phyloP scores from a whole-genome alignment of 2,329 filamentous ascomycete genomes.

The Colletotrichum sp. region DNA sequence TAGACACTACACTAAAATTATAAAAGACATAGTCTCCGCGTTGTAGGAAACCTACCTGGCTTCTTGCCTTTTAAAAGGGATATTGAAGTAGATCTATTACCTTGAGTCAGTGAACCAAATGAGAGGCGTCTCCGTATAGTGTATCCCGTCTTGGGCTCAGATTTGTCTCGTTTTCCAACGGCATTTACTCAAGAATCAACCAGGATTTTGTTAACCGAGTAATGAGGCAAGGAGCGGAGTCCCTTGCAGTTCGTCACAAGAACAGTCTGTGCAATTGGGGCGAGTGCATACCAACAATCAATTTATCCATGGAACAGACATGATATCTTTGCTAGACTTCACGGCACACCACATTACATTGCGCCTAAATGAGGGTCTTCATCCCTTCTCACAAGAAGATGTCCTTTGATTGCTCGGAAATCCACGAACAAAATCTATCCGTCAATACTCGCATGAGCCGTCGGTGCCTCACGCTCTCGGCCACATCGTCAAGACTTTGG shows the following conservation, averaged over 20 bases:
- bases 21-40: not conserved
- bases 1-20: not conserved
- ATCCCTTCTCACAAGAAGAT: not conserved
- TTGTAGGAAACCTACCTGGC: not conserved
- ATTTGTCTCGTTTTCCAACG: not conserved
- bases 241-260: no score
- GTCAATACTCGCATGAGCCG: not conserved
- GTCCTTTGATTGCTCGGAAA: fast-evolving
- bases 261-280: not conserved
- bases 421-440: not conserved
- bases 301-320: not conserved
- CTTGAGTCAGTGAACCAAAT: no score
- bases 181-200: not conserved
- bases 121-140: not conserved
- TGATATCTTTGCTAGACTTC: not conserved
- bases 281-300: not conserved
- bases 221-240: not conserved
- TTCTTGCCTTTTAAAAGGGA: not conserved
- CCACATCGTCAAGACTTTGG: no score
- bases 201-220: not conserved
- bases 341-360: not conserved
- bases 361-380: fast-evolving
- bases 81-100: not conserved
- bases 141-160: not conserved
- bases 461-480: no score